Evolutionary conservation across 345 rosid genomes (phyloP), one percentile per base, ranked within the genome.

Genomic region (Microthlaspi erraticum): DNA sequence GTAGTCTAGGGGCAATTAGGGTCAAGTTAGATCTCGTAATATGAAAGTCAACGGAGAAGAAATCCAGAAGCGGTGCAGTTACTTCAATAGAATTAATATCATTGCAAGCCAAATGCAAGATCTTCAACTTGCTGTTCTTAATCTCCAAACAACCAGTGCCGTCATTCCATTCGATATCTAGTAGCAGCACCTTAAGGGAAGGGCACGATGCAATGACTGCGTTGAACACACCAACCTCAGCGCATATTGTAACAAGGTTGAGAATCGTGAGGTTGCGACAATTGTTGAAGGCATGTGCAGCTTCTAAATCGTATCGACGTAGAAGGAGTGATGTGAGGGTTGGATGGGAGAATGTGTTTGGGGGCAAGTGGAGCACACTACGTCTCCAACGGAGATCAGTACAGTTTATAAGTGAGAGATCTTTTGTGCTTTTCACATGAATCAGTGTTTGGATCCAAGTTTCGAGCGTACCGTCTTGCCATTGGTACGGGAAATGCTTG

Each of bases 311-410:
- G 7, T 50, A 71, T 4, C 13, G 34, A 51, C 12, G 2, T 31
- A 70, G 14, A 3, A 2, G 7, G 36, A 71, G 68, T 6, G 54
- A 18, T 18, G 4, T 5, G 13, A 71, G 53, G 1, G 1, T 0
- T 33, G 44, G 52, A n/a, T 42, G 34, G 2, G 75, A 50, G 33
- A 71, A 71, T 50, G n/a, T 41, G 20, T 32, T 19, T 17, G 53
- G 53, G 6, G 61, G 13, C 41, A 71, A 61, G n/a, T 9, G 7
- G 34, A 61, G 42, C 26, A 2, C 5, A 16, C 31, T n/a, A 18
- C 2, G 1, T 50, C 16, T 17, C 32, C 2, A 10, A 38, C 10
- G 7, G 3, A 1, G 1, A 12, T 14, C 14, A 12, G 4, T 33
- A 31, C 1, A 0, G 49, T 54, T 49, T 33, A 8, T 1, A 51